Evolutionary conservation across 2,329 filamentous ascomycete genomes (phyloP).

Genomic region (Nothophoma quercina): DNA sequence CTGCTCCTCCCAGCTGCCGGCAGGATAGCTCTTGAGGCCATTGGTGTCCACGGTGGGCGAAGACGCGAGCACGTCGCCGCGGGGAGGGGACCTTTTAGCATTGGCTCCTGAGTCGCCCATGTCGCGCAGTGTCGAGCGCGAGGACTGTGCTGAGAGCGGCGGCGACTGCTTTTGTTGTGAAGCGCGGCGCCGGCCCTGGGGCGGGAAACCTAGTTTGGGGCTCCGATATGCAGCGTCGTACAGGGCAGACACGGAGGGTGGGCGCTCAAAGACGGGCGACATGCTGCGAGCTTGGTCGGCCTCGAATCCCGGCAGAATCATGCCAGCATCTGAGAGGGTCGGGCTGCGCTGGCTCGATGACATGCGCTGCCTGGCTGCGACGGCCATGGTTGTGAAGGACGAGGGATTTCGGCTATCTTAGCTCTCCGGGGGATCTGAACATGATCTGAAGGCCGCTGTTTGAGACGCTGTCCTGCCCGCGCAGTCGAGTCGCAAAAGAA

Average conservation of each 20-base stretch:
- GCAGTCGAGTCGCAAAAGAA: slow-evolving; percentile 12
- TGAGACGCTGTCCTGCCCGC: slow-evolving; percentile 5
- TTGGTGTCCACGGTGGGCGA: slow-evolving; percentile 43
- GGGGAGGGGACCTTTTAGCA: slow-evolving; percentile 19
- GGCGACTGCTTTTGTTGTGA: slow-evolving; percentile 42
- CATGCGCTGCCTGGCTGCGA: slow-evolving; percentile 28
- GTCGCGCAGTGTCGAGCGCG: slow-evolving; percentile 46
- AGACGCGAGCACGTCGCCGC: slow-evolving; percentile 40
- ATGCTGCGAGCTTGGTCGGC: slow-evolving; percentile 50
- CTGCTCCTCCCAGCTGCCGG: slow-evolving; percentile 27
- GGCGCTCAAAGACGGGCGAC: slow-evolving; percentile 59
- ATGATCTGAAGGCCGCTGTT: slow-evolving; percentile 22
- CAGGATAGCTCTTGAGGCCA: slow-evolving; percentile 23
- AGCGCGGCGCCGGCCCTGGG: slow-evolving; percentile 38
- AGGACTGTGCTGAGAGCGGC: slow-evolving; percentile 43
- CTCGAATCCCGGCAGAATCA: slow-evolving; percentile 78
- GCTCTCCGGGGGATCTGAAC: slow-evolving; percentile 28
- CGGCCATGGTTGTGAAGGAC: slow-evolving; percentile 30
- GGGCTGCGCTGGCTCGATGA: slow-evolving; percentile 54
- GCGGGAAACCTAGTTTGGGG: slow-evolving; percentile 40
- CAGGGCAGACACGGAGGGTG: slow-evolving; percentile 51
- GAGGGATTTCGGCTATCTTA: slow-evolving; percentile 27
- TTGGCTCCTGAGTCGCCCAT: slow-evolving; percentile 33
- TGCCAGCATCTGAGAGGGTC: slow-evolving; percentile 90
- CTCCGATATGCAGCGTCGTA: slow-evolving; percentile 32